These are phyloP conservation scores for Paracoccidioides brasiliensis DNA, from an alignment of 2,329 filamentous ascomycete genomes.

Conservation along the genomic window DNA sequence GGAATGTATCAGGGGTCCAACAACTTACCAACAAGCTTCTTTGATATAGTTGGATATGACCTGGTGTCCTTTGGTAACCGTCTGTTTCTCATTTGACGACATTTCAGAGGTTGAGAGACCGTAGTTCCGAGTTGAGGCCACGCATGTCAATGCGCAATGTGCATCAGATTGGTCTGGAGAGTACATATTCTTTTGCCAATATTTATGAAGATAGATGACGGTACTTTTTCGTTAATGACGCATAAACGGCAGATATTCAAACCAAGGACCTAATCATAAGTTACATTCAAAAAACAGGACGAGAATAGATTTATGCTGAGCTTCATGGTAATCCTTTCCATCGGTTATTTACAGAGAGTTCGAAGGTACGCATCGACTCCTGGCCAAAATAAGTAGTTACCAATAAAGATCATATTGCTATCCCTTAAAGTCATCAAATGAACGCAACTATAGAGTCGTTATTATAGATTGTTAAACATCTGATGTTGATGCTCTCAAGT, in stretches of 20 bases:
- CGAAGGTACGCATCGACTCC: no score
- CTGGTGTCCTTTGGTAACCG: neutral
- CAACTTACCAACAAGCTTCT: slow-evolving; percentile 31
- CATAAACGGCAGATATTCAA: neutral
- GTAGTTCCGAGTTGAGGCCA: slow-evolving; percentile 6
- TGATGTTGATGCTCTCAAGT: no score
- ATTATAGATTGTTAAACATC: no score
- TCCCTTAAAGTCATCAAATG: no score
- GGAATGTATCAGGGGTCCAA: neutral
- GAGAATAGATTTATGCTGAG: no score
- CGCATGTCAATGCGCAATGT: slow-evolving; percentile 4
- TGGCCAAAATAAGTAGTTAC: no score
- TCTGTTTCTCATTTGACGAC: neutral
- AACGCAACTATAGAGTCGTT: no score
- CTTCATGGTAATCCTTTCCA: neutral
- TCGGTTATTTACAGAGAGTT: no score
- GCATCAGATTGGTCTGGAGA: neutral
- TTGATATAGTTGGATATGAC: slow-evolving; percentile 30
- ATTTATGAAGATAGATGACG: neutral
- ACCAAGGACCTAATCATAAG: neutral
- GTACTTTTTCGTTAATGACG: neutral
- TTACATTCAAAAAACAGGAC: neutral
- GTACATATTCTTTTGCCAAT: neutral
- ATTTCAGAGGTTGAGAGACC: neutral
- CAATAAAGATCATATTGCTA: no score